Evolutionary conservation across 306 rosid species (phyloP), one percentile per base, ranked within the genome.

Genomic region (Trifolium fragiferum): DNA sequence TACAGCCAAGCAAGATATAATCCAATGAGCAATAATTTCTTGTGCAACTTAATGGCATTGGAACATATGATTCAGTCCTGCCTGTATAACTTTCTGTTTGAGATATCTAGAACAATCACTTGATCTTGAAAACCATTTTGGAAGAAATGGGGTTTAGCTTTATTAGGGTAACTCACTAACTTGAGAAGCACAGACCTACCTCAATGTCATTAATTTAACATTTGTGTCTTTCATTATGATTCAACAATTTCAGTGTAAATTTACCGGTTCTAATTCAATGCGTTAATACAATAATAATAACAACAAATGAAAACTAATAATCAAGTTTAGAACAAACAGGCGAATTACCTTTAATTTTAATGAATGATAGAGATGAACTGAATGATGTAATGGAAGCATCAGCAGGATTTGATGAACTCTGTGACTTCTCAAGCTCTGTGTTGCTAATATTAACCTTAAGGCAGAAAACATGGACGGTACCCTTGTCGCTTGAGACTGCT

Each of bases 401-500:
- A 5, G 81, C 57, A 79, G 80, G 61, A 79, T 84, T 76, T 25
- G 89, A 57, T 33, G 84, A 54, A 73, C 18, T 76, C 12, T 69
- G 84, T 10, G 84, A 50, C 54, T 72, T 85, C 37, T 79, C 88
- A 81, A 33, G 80, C 66, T 78, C 88, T 7, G 77, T 73, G 58
- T 61, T 64, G 62, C 79, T 86, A 46, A 86, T 68, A 81, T 87
- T 87, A 82, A 84, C 86, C 89, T 86, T 89, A 32, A 90, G 90
- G 74, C 82, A 75, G 86, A 93, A 93, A 51, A 93, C 89, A 63
- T 93, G 98, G 71, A 90, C 83, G 13, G 97, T 93, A 10, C 98
- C 96, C 90, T 87, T 93, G 81, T 89, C 96, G 80, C 97, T 93
- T 10, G 97, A 93, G 77, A 86, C 97, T 12, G 96, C 97, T 60